These are phyloP conservation scores for Aureobasidium sp. DNA, from an alignment of 2,329 filamentous ascomycete species.

Conservation along the genomic window DNA sequence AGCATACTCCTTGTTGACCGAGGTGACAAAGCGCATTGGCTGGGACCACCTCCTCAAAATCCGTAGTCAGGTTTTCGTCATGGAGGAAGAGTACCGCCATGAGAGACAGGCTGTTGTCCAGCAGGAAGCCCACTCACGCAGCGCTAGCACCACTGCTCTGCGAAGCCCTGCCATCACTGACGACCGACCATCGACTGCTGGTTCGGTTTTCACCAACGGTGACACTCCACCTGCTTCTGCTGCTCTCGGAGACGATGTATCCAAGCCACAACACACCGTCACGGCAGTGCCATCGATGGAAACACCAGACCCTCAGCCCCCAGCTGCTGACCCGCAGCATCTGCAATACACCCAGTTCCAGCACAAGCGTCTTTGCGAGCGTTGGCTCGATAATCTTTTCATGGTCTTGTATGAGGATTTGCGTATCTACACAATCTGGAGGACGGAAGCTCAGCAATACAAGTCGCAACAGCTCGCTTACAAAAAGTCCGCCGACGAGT, in stretches of 20 bases:
- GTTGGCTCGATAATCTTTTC: constrained; percentile 97
- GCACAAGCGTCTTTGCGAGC: constrained; percentile 93
- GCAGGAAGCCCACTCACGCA: constrained; percentile 49
- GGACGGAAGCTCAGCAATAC: constrained; percentile 94
- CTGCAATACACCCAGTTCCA: constrained; percentile 82
- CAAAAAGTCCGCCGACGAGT: constrained; percentile 93
- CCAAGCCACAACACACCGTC: constrained; percentile 29
- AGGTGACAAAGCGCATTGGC: constrained; percentile 92
- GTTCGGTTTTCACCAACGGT: constrained; percentile 28
- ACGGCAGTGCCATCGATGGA: constrained; percentile 27
- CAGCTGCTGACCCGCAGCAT: constrained; percentile 50
- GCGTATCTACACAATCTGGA: constrained; percentile 98
- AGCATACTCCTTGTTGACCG: constrained; percentile 87
- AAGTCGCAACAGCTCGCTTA: constrained; percentile 90
- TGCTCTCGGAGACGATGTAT: constrained; percentile 28
- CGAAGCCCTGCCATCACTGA: constrained; percentile 49
- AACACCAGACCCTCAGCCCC: constrained; percentile 25
- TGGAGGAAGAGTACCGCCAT: constrained; percentile 96
- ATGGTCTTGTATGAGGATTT: constrained; percentile 99
- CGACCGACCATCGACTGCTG: constrained; percentile 27
- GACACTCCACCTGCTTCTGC: constrained; percentile 26
- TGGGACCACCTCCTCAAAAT: constrained; percentile 96
- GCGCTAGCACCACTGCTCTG: constrained; percentile 72
- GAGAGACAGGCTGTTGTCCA: constrained; percentile 54
- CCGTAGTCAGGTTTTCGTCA: constrained; percentile 94